These are phyloP conservation scores for Gnomoniopsis sp. DNA, from an alignment of 2,329 filamentous ascomycete genomes.

Conservation along the genomic window DNA sequence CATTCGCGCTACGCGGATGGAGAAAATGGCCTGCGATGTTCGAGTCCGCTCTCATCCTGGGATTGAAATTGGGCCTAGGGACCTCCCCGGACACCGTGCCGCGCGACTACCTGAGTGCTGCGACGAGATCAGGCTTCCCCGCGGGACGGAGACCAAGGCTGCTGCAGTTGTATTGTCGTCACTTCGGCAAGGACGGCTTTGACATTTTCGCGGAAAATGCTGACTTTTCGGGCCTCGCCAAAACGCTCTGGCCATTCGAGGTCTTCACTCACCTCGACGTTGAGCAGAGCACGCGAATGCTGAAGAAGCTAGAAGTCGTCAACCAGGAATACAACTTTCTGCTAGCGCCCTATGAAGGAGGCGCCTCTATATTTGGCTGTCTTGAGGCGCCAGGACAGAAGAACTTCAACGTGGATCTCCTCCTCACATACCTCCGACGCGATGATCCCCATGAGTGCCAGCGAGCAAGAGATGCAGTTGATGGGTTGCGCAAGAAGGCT, in stretches of 20 bases:
- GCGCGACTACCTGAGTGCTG: neutral
- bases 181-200: neutral
- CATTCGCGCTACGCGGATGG: neutral
- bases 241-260: neutral
- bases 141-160: neutral
- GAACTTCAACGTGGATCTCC: slow-evolving; percentile 12
- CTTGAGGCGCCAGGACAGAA: neutral
- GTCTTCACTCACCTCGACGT: neutral
- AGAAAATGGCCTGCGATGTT: neutral
- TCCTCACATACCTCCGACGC: slow-evolving; percentile 1
- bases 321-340: slow-evolving; percentile 8
- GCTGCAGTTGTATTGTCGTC: slow-evolving; percentile 4
- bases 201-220: neutral
- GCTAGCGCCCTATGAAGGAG: neutral
- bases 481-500: slow-evolving; percentile 6
- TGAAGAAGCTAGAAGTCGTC: slow-evolving; percentile 5
- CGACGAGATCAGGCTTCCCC: neutral
- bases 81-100: neutral
- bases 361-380: neutral
- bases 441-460: neutral
- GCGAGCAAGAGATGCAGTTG: neutral
- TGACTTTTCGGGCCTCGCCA: neutral
- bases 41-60: slow-evolving; percentile 1
- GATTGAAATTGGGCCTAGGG: neutral
- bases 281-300: neutral